Conservation (phyloP, 805 yeast genomes). For the Kodamaea jinghongensis region DNA sequence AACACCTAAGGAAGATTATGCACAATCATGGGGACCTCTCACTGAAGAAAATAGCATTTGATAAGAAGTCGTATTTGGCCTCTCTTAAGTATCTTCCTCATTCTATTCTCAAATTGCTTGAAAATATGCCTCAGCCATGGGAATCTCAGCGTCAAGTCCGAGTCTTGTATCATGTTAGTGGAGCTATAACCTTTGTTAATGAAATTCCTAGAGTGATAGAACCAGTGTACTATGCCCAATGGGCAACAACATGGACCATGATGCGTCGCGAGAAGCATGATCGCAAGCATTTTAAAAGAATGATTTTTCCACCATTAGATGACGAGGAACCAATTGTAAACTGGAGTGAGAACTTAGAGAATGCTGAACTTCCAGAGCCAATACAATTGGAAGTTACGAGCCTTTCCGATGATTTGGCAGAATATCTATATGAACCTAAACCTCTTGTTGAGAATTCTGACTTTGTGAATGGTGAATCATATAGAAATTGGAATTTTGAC, state of each 20-base stretch:
- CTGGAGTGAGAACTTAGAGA: constrained; percentile 77
- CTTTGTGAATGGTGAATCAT: constrained; percentile 73
- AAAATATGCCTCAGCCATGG: constrained; percentile 99
- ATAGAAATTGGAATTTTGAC: constrained; percentile 66
- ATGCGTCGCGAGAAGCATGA: constrained; percentile 96
- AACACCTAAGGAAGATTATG: constrained; percentile 82
- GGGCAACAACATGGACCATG: constrained; percentile 91
- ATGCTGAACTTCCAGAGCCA: constrained; percentile 68
- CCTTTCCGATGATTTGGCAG: constrained; percentile 57
- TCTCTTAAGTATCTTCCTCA: constrained; percentile 95
- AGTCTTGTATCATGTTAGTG: constrained; percentile 85
- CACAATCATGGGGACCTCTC: constrained; percentile 83
- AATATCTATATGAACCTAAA: constrained; percentile 78
- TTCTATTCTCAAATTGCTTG: constrained; percentile 82
- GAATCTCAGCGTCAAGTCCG: constrained; percentile 80
- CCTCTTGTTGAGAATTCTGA: constrained; percentile 61
- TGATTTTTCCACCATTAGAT: constrained; percentile 94
- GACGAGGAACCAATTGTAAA: constrained; percentile 94
- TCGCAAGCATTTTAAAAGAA: constrained; percentile 81
- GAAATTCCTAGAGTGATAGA: constrained; percentile 90
- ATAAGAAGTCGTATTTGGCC: constrained; percentile 83
- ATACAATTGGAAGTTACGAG: constrained; percentile 61
- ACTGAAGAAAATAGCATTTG: constrained; percentile 72
- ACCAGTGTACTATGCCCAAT: constrained; percentile 88
- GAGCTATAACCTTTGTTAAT: constrained; percentile 93